phyloP scores from a whole-genome alignment of 208 protist genomes.

The Acanthamoeba sp. region DNA sequence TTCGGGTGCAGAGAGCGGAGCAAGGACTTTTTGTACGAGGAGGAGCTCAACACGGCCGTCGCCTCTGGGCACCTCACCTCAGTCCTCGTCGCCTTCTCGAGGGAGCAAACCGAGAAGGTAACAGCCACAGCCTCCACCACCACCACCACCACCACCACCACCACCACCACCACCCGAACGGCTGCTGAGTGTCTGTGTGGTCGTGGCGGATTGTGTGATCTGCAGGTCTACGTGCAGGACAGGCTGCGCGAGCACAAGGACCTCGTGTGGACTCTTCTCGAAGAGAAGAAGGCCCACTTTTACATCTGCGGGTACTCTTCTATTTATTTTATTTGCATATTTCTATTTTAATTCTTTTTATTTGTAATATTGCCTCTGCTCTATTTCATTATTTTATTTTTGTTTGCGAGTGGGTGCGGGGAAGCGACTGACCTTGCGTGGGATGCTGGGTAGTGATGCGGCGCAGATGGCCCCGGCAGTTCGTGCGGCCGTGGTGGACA shows the following conservation, averaged over 20 bases:
- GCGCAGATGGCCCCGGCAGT: slow-evolving; percentile 64
- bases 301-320: slow-evolving; percentile 77
- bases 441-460: not conserved
- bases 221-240: slow-evolving; percentile 82
- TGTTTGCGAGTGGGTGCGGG: too few species aligned
- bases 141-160: too few species aligned
- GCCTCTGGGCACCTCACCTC: slow-evolving; percentile 24
- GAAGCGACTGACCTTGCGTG: not conserved
- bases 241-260: slow-evolving; percentile 68
- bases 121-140: too few species aligned
- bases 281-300: slow-evolving; percentile 65
- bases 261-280: slow-evolving; percentile 75
- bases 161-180: not conserved
- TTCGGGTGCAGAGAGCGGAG: slow-evolving; percentile 81
- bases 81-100: slow-evolving; percentile 77
- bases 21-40: slow-evolving; percentile 82
- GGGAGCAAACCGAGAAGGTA: slow-evolving; percentile 60
- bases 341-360: not conserved
- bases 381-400: not conserved
- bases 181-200: too few species aligned
- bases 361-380: too few species aligned
- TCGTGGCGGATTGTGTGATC: not conserved
- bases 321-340: too few species aligned
- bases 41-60: slow-evolving; percentile 75
- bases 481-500: slow-evolving; percentile 20